Conservation (phyloP, 768 basidiomycete genomes). For the Pisolithus marmoratus region DNA sequence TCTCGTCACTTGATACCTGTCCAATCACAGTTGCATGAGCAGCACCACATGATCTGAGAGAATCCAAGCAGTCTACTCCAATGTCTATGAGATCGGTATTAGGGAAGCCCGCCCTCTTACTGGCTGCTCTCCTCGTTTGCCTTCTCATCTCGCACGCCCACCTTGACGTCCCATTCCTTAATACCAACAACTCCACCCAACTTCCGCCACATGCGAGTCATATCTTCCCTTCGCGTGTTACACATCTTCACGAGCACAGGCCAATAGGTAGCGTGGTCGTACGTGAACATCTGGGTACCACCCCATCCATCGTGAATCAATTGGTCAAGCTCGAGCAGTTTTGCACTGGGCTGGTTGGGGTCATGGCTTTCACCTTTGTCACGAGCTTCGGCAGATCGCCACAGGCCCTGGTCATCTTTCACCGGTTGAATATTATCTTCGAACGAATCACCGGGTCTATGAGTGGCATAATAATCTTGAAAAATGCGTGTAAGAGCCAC, state of each 20-base stretch:
- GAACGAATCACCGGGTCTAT: slow-evolving; percentile 76
- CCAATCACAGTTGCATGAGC: too few species aligned
- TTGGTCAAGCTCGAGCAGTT: slow-evolving; percentile 61
- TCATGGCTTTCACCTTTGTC: slow-evolving; percentile 7
- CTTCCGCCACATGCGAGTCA: slow-evolving; percentile 58
- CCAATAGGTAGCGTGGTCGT: slow-evolving; percentile 76
- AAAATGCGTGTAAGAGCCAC: slow-evolving; percentile 67
- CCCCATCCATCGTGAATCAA: slow-evolving; percentile 69
- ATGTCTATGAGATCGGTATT: too few species aligned
- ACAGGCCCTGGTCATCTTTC: slow-evolving; percentile 17
- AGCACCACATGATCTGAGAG: too few species aligned
- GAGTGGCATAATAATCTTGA: slow-evolving; percentile 73
- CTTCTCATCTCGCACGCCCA: slow-evolving; percentile 15
- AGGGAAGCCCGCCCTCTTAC: too few species aligned
- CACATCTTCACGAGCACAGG: slow-evolving; percentile 52
- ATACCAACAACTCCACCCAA: slow-evolving; percentile 67
- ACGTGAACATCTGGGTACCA: slow-evolving; percentile 62
- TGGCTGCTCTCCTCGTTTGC: neutral
- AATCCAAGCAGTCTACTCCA: too few species aligned
- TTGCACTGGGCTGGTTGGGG: slow-evolving; percentile 40
- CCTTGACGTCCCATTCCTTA: slow-evolving; percentile 77
- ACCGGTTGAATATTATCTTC: slow-evolving; percentile 71
- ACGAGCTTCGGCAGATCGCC: slow-evolving; percentile 20
- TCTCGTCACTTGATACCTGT: too few species aligned
- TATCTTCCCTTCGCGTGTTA: slow-evolving; percentile 40